Evolutionary conservation across 1,139 yeast species (phyloP), one percentile per base, ranked within the genome.

Genomic region (Lodderomyces oxycetoniae): DNA sequence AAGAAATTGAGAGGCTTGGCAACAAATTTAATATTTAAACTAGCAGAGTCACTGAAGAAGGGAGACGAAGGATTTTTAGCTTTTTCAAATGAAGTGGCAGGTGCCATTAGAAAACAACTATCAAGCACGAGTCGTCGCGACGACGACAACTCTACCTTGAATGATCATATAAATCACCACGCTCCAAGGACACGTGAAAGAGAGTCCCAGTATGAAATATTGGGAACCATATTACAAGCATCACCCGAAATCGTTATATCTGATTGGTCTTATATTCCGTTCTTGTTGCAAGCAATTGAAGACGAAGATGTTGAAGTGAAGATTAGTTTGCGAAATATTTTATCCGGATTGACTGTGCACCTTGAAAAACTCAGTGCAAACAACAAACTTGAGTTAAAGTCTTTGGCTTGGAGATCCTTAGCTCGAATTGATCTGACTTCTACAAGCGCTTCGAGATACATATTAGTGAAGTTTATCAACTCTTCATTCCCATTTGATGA

Each of bases 261-360:
- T 8, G 78, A 79, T 45, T 55, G 79, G 30, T 55, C 71, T 0
- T 74, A 73, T 42, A 54, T 87, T 34, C 74, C 73, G 32, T 87
- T 87, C 48, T 57, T 91, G 20, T 77, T 89, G 44, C 77, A 79
- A 29, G 79, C 93, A n/a, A 57, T 89, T 27, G 74, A 71, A 37
- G 74, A 74, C 1, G 96, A 88, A 43, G 48, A 67, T 5, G 49
- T 74, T 0, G 89, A 82, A 17, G 61, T 83, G 38, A 68, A 83
- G 38, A 60, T 84, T 1, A 73, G 87, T 0, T 72, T 89, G 28
- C 94, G 83, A 52, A 88, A 81, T 34, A 78, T 86, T 0, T 61
- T 89, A 11, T 72, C 88, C 0, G 69, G 78, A 1, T 56, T 86
- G 32, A 63, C 81, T 0, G 63, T 67, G 1, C 74, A 67, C 35